A percentile compares a stretch with the other conserved stretches of the same genome.
Evolutionary conservation across 1,284 basidiomycete genomes (phyloP).

Genomic region (Inonotus hispidus): DNA sequence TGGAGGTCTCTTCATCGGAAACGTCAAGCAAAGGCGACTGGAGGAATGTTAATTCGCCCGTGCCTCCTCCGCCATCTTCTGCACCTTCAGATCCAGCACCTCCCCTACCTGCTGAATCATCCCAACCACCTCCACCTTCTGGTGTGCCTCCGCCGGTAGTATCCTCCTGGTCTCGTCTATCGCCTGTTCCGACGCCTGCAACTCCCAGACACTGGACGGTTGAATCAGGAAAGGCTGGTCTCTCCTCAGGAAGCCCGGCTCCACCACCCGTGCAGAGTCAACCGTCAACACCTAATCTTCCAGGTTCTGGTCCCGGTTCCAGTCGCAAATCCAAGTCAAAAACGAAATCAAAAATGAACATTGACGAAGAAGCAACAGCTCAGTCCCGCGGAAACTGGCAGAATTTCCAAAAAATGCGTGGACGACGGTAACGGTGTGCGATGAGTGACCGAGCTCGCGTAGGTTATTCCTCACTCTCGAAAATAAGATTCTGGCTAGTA

Average conservation of each 20-base stretch:
- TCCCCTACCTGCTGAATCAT: conserved; percentile 11
- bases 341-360: background rate
- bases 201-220: background rate
- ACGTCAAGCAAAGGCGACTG: conserved; percentile 19
- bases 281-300: background rate
- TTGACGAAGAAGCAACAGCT: background rate
- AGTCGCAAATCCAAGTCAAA: background rate
- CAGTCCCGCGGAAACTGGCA: conserved; percentile 16
- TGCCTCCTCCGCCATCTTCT: conserved; percentile 21
- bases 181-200: background rate
- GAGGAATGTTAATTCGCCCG: conserved; percentile 25
- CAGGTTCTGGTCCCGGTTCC: background rate
- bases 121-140: conserved; percentile 6
- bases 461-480: too few relatives aligned
- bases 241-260: background rate
- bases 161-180: conserved; percentile 10
- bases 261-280: background rate
- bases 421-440: conserved; percentile 4
- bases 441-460: too few relatives aligned
- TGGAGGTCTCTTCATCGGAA: conserved; percentile 21
- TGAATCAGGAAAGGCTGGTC: background rate
- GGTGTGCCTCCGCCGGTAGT: conserved; percentile 7
- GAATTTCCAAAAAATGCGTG: conserved; percentile 17
- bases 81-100: conserved; percentile 18
- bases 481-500: too few relatives aligned